These are phyloP conservation scores for Penicillium palitans DNA, from an alignment of 2,329 filamentous ascomycete species.

Conservation along the genomic window DNA sequence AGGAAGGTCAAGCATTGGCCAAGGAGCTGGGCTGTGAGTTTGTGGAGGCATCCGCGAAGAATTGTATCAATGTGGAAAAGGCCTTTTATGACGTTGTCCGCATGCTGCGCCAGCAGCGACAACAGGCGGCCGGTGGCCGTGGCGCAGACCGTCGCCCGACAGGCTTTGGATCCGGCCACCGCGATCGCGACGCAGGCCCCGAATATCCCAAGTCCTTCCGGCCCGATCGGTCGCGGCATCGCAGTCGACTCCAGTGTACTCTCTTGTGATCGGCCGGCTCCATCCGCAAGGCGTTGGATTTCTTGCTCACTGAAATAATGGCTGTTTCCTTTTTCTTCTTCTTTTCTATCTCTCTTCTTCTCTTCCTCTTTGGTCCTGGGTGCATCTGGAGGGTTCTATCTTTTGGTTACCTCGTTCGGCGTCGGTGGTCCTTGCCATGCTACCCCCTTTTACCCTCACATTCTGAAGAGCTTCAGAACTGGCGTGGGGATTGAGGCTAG, in stretches of 20 bases:
- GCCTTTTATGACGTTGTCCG: constrained; percentile 97
- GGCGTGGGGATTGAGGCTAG: not conserved
- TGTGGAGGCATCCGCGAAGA: constrained; percentile 94
- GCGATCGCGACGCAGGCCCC: constrained; percentile 40
- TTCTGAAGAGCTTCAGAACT: not conserved
- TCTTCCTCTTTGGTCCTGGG: constrained; percentile 25
- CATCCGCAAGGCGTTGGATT: constrained; percentile 14
- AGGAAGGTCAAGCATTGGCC: constrained; percentile 89
- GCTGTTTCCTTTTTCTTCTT: constrained; percentile 8
- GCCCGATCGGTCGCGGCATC: constrained; percentile 41
- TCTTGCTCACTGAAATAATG: constrained; percentile 9
- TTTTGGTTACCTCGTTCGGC: constrained; percentile 29
- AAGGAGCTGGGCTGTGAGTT: constrained; percentile 94
- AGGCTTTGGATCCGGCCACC: constrained; percentile 35
- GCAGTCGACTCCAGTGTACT: constrained; percentile 38
- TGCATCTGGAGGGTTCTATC: constrained; percentile 31
- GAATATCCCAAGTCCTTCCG: constrained; percentile 44
- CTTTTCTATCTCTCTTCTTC: constrained; percentile 9
- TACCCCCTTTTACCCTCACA: constrained; percentile 6
- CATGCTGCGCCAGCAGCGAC: constrained; percentile 80
- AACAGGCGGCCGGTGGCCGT: constrained; percentile 47
- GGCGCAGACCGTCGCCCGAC: constrained; percentile 40
- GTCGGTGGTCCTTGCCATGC: constrained; percentile 20
- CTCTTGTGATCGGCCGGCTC: constrained; percentile 37
- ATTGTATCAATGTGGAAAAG: constrained; percentile 97